Percentiles rank a stretch among this genome's conserved stretches.
phyloP scores from a whole-genome alignment of 768 basidiomycete species.

The Lactifluus echinatus region DNA sequence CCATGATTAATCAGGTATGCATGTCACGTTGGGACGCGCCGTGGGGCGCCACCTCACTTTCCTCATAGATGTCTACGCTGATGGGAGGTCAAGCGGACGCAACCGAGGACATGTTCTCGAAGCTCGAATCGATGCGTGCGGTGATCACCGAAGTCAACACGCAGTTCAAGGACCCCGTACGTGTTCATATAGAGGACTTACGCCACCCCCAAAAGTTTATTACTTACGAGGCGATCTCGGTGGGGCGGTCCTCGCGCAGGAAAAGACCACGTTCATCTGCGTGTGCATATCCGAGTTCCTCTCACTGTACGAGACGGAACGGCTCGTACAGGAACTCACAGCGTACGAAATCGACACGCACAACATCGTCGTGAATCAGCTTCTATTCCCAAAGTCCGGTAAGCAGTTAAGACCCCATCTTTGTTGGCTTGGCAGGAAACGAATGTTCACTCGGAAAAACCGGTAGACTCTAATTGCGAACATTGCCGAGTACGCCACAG shows the following conservation, averaged over 20 bases:
- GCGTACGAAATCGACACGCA: conserved; percentile 95
- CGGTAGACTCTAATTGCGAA: conserved; percentile 89
- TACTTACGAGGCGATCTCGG: neutral
- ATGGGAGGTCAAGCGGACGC: conserved; percentile 88
- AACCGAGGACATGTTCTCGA: conserved; percentile 98
- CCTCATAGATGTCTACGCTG: conserved; percentile 79
- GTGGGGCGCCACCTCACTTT: neutral
- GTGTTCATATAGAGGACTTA: conserved; percentile 25
- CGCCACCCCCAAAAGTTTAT: neutral
- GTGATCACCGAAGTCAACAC: conserved; percentile 98
- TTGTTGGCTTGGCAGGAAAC: no score
- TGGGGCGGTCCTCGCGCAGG: conserved; percentile 36
- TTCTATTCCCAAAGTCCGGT: conserved; percentile 90
- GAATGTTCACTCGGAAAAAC: no score
- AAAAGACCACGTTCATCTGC: conserved; percentile 98
- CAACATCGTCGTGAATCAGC: conserved; percentile 97
- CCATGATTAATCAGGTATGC: conserved; percentile 82
- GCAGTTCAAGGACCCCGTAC: conserved; percentile 96
- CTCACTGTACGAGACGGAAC: conserved; percentile 96
- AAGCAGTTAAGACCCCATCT: conserved; percentile 25
- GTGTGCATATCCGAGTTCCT: conserved; percentile 99
- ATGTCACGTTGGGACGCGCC: neutral
- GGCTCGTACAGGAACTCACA: conserved; percentile 93
- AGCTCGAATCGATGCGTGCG: conserved; percentile 92
- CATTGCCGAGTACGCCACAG: conserved; percentile 90